Evolutionary conservation across 2,329 filamentous ascomycete species (phyloP).

Genomic region (Trichoderma citrinoviride): DNA sequence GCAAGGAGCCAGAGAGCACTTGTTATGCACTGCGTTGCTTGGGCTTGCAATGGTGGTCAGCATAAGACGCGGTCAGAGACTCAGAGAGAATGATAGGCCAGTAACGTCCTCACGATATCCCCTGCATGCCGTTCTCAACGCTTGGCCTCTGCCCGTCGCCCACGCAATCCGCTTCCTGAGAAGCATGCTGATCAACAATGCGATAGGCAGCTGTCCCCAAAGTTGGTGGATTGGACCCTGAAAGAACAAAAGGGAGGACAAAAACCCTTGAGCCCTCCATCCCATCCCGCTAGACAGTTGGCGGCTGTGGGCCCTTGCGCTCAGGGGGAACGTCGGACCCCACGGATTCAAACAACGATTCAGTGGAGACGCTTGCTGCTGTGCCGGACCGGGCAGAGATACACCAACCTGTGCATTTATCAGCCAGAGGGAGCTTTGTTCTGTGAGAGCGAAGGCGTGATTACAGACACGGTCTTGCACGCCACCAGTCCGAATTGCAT

Average conservation of each 20-base stretch:
- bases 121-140: neutral
- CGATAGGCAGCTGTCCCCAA: neutral
- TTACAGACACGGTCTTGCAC: neutral
- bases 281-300: conserved; percentile 11
- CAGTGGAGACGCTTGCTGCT: neutral
- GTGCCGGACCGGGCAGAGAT: neutral
- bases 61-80: neutral
- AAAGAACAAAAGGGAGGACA: neutral
- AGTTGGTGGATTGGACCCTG: conserved; percentile 9
- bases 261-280: neutral
- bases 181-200: too few species aligned
- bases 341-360: conserved; percentile 14
- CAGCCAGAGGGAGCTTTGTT: conserved; percentile 3
- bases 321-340: conserved; percentile 12
- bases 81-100: neutral
- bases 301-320: conserved; percentile 2
- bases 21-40: neutral
- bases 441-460: neutral
- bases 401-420: conserved; percentile 5
- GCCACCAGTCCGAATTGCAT: neutral
- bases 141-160: neutral
- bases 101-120: neutral
- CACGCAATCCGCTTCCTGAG: neutral
- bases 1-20: conserved; percentile 7
- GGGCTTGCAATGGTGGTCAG: conserved; percentile 13